Percentiles rank a stretch among this genome's conserved stretches.
Conservation (phyloP, 768 basidiomycete species). For the Naematelia aurantialba region DNA sequence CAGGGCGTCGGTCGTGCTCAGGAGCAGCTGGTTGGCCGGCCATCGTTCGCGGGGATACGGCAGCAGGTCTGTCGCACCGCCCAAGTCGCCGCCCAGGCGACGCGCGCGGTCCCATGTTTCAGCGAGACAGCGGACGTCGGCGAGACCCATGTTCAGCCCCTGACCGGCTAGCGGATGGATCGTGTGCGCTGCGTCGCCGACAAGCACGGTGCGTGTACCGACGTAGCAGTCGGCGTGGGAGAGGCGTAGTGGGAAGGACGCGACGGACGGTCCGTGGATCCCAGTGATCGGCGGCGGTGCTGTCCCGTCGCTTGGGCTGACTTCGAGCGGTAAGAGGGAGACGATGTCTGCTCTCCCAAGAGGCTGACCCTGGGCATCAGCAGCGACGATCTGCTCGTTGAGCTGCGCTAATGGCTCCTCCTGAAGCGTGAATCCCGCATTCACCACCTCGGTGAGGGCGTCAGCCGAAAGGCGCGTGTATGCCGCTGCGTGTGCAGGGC, state of each 20-base stretch:
- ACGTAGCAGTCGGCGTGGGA: conserved; percentile 83
- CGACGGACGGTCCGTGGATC: conserved; percentile 68
- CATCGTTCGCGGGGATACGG: conserved; percentile 80
- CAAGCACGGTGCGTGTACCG: conserved; percentile 74
- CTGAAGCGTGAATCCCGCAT: conserved; percentile 71
- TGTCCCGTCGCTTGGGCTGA: conserved; percentile 53
- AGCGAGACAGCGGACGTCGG: conserved; percentile 71
- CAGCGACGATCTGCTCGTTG: conserved; percentile 27
- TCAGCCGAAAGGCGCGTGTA: conserved; percentile 64
- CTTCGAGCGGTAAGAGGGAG: conserved; percentile 40
- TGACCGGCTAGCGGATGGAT: conserved; percentile 94
- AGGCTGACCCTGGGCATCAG: conserved; percentile 10
- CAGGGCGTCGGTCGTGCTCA: conserved; percentile 81
- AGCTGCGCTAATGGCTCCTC: conserved; percentile 38
- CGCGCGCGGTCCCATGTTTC: conserved; percentile 62
- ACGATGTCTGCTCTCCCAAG: conserved; percentile 57
- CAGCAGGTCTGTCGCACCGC: conserved; percentile 68
- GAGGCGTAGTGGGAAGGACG: conserved; percentile 84
- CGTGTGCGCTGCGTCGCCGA: conserved; percentile 95
- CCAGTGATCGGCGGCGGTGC: conserved; percentile 72
- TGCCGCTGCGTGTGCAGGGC: conserved; percentile 67
- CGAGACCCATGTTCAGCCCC: conserved; percentile 89
- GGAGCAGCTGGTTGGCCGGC: conserved; percentile 75
- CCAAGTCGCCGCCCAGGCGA: conserved; percentile 72
- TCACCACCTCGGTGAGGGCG: conserved; percentile 71